Evolutionary conservation across 176 grass and related monocot species (phyloP).

Genomic region (sorghum (Sorghum bicolor)): DNA sequence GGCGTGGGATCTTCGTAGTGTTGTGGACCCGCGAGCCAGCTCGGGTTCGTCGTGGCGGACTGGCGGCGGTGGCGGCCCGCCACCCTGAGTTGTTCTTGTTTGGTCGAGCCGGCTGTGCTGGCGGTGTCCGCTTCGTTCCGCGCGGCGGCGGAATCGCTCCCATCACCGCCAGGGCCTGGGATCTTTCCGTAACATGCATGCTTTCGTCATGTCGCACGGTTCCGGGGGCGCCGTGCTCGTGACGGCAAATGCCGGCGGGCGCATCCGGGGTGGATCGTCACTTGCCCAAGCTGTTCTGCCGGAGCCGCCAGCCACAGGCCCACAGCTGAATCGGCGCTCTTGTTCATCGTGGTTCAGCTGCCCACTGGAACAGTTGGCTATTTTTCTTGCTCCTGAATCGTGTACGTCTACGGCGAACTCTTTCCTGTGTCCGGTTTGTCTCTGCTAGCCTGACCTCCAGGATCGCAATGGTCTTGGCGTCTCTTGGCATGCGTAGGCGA

Average conservation of each 20-base stretch:
- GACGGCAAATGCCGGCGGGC: conserved; percentile 28
- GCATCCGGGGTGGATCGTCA: conserved; percentile 36
- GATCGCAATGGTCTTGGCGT: conserved; percentile 14
- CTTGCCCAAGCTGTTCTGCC: background rate
- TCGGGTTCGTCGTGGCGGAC: background rate
- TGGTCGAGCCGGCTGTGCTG: background rate
- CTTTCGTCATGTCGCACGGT: conserved; percentile 41
- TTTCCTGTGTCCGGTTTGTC: background rate
- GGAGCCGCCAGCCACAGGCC: background rate
- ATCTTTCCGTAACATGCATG: conserved; percentile 53
- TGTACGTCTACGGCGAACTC: conserved; percentile 12
- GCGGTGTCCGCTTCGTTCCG: background rate
- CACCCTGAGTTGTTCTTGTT: conserved; percentile 1
- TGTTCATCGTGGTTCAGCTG: conserved; percentile 28
- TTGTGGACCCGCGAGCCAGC: conserved; percentile 1
- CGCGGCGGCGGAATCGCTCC: background rate
- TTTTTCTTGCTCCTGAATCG: conserved; percentile 34
- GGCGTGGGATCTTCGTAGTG: conserved; percentile 39
- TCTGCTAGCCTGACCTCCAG: conserved; percentile 12
- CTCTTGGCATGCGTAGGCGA: background rate
- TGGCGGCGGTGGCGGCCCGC: background rate
- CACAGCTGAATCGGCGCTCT: conserved; percentile 18
- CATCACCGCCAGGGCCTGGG: conserved; percentile 23
- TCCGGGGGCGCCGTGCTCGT: conserved; percentile 33
- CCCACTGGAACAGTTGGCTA: background rate